Evolutionary conservation across 768 basidiomycete genomes (phyloP).

Genomic region (Cytidiella melzeri): DNA sequence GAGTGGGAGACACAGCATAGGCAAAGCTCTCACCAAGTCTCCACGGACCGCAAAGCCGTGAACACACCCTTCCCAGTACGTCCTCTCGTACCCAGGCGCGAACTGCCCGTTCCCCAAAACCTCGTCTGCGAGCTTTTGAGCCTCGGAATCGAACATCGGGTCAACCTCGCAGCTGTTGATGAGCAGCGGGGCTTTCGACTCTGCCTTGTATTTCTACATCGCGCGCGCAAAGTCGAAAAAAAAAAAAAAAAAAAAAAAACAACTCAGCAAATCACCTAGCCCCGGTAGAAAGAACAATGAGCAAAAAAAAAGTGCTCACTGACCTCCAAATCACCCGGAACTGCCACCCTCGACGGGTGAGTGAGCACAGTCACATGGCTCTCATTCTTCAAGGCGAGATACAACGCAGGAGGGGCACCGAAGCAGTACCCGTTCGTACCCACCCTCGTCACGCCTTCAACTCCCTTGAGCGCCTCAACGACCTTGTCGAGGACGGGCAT

Average conservation of each 20-base stretch:
- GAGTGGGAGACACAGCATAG: slow-evolving; percentile 7
- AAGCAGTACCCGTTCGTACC: slow-evolving; percentile 40
- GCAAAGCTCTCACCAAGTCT: slow-evolving; percentile 17
- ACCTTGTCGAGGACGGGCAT: slow-evolving; percentile 33
- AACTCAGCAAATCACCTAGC: too few relatives aligned
- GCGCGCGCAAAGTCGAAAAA: too few relatives aligned
- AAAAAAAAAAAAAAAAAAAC: too few relatives aligned
- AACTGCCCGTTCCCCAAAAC: slow-evolving; percentile 33
- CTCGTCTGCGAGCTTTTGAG: slow-evolving; percentile 29
- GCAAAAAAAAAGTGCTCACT: neutral
- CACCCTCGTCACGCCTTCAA: slow-evolving; percentile 33
- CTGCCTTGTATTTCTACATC: slow-evolving; percentile 27
- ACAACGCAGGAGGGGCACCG: slow-evolving; percentile 38
- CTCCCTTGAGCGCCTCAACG: slow-evolving; percentile 30
- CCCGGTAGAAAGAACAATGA: neutral
- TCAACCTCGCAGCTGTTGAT: slow-evolving; percentile 36
- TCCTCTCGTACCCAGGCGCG: slow-evolving; percentile 31
- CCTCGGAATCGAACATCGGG: slow-evolving; percentile 26
- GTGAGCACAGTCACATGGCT: slow-evolving; percentile 34
- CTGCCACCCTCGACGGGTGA: slow-evolving; percentile 41
- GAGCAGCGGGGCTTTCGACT: slow-evolving; percentile 34
- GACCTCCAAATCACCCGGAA: slow-evolving; percentile 35
- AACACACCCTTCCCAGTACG: slow-evolving; percentile 24
- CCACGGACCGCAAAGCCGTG: slow-evolving; percentile 37
- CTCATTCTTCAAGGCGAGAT: slow-evolving; percentile 37